These are phyloP conservation scores for Dissophora ornata DNA, from an alignment of 192 early-diverging fungal species.

Conservation along the genomic window DNA sequence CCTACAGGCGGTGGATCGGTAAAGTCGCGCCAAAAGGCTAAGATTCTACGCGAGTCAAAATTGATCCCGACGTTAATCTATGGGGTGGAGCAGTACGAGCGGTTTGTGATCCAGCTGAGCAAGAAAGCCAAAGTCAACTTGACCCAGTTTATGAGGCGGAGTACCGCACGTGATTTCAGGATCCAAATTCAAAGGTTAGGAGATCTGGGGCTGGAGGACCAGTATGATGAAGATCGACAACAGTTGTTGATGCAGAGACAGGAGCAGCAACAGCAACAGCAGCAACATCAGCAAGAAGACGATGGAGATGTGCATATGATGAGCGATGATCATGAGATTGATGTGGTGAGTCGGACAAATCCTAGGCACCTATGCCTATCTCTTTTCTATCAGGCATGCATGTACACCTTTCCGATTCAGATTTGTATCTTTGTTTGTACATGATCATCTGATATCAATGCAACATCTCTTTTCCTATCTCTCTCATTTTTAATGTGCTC, in stretches of 20 bases:
- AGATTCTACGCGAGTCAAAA: constrained; percentile 76
- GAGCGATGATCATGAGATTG: constrained; percentile 9
- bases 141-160: constrained; percentile 80
- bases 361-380: not conserved
- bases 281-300: not conserved
- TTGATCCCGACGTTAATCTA: constrained; percentile 80
- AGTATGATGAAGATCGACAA: constrained; percentile 45
- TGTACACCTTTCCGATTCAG: not conserved
- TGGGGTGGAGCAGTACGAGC: constrained; percentile 81
- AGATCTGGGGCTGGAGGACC: constrained; percentile 55
- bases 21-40: constrained; percentile 57
- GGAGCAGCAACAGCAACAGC: constrained; percentile 9
- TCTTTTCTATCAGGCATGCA: not conserved
- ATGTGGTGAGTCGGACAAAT: constrained; percentile 11
- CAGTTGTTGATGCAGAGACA: constrained; percentile 18
- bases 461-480: not conserved
- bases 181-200: constrained; percentile 67
- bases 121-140: constrained; percentile 79
- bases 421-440: not conserved
- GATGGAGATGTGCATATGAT: constrained; percentile 24
- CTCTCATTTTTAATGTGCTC: not conserved
- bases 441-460: too few species aligned
- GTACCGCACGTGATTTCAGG: constrained; percentile 83
- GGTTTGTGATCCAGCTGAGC: constrained; percentile 73
- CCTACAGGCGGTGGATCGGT: not conserved